Evolutionary conservation across 148 eudicot genomes (phyloP), one percentile per base, ranked within the genome.

Genomic region (Euryodendron excelsum): DNA sequence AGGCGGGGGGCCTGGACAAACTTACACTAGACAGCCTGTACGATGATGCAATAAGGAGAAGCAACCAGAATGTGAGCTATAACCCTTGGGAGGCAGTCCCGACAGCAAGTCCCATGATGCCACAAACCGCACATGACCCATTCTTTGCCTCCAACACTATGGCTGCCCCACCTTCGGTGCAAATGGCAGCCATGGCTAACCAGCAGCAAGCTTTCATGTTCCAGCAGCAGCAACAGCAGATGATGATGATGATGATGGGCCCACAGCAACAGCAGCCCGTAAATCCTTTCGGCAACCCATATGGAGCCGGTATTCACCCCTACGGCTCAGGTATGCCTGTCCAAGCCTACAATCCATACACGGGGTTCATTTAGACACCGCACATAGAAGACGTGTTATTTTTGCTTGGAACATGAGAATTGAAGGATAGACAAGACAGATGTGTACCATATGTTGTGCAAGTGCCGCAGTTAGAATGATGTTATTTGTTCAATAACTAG

Each of bases 31-130:
- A 96, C 81, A 93, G 97, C 88, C 87, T 96, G 66, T 96, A 93
- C 20, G 97, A 93, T 34, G 99, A 96, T 60, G 99, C 99, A 77
- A 84, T 91, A 39, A 85, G 98, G 89, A 89, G 93, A 89, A 90
- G 80, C 80, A 96, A 81, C 89, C 97, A 93, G 82, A 76, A 84
- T 21, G 80, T 82, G 45, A 93, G 92, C 82, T 91, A 93, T 82
- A 93, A 90, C 71, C 99, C 98, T 13, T 96, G 99, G 99, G 95
- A 91, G 65, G 84, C 88, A 56, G 80, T 80, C 52, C 89, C 87
- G 8, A 73, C 80, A 83, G 70, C 84, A 56, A 82, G 78, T 59
- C 80, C 90, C 63, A 85, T 89, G 90, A 88, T 87, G 91, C 89
- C 82, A 31, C 90, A 78, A 72, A 79, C 79, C 0, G 69, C 82